These are phyloP conservation scores for Mycena sanguinolenta DNA, from an alignment of 768 basidiomycete species.

Conservation along the genomic window DNA sequence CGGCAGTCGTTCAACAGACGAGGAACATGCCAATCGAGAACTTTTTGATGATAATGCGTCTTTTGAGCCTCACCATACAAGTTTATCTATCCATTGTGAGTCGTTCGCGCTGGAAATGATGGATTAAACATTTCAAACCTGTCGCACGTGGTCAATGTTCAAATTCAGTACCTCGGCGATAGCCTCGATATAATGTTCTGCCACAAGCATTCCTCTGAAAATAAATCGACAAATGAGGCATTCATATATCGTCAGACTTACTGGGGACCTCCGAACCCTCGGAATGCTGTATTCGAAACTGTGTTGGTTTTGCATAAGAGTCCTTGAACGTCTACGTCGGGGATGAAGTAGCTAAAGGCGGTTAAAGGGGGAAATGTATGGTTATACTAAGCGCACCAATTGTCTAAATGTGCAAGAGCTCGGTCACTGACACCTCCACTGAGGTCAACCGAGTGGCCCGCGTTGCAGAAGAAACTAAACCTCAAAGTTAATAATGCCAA, in stretches of 20 bases:
- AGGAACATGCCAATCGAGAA: slow-evolving; percentile 38
- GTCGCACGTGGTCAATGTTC: slow-evolving; percentile 37
- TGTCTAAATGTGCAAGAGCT: slow-evolving; percentile 37
- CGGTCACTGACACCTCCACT: slow-evolving; percentile 38
- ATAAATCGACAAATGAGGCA: background rate
- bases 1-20: slow-evolving; percentile 37
- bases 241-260: background rate
- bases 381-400: slow-evolving; percentile 19
- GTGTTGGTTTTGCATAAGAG: slow-evolving; percentile 39
- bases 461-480: slow-evolving; percentile 33
- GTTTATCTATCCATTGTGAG: slow-evolving; percentile 24
- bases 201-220: slow-evolving; percentile 37
- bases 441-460: slow-evolving; percentile 36
- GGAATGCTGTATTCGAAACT: slow-evolving; percentile 13
- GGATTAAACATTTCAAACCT: slow-evolving; percentile 28
- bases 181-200: slow-evolving; percentile 38
- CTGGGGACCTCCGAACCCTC: slow-evolving; percentile 38
- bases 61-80: slow-evolving; percentile 38
- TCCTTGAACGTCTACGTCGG: slow-evolving; percentile 35
- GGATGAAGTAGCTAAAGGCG: slow-evolving; percentile 31
- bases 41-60: slow-evolving; percentile 38
- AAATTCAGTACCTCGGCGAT: slow-evolving; percentile 35
- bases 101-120: background rate
- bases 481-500: background rate
- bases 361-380: background rate